Evolutionary conservation across 768 basidiomycete species (phyloP), one percentile per base, ranked within the genome.

Genomic region (Asterophora parasitica): DNA sequence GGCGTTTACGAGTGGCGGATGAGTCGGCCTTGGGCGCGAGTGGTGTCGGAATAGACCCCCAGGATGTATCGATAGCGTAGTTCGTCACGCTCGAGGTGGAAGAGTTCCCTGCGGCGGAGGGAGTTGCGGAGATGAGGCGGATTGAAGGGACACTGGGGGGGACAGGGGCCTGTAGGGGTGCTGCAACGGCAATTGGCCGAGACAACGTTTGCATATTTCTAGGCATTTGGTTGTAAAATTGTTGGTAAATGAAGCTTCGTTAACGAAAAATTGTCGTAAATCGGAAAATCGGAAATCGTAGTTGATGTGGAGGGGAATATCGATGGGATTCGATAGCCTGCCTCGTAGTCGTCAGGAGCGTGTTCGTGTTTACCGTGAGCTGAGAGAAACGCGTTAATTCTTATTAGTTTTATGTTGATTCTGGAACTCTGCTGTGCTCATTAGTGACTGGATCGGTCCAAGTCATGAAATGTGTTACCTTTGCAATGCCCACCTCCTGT

Each of bases 101-200:
- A 16, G 71, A 65, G 33, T 66, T 52, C 10, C 76, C 77, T 3
- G 71, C 53, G 5, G 78, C 74, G 10, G 77, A 79, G 3, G 85
- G 86, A 0, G 79, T 85, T 0, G 86, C 83, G 12, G 80, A 73
- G 54, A 81, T 79, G 57, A 88, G 77, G 36, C 83, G 76, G 49
- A 88, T 88, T 44, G 84, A 81, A 17, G 86, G 83, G 46, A 73
- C 35, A n/a, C 3, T 63, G 44, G 61, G 49, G 62, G 61, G 64
- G 58, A 65, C 62, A 48, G 55, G 42, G 56, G 60, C 58, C 37
- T 37, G 43, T 28, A 47, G 38, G 6, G 56, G 38, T 13, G 57
- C 46, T 6, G 67, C 60, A 23, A 62, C 62, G 44, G 66, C 66
- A 47, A 68, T 50, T 20, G 51, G 45, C 16, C 48, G 53, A 16